These are phyloP conservation scores for Trichoderma arundinaceum DNA, from an alignment of 2,329 filamentous ascomycete genomes.

Conservation along the genomic window DNA sequence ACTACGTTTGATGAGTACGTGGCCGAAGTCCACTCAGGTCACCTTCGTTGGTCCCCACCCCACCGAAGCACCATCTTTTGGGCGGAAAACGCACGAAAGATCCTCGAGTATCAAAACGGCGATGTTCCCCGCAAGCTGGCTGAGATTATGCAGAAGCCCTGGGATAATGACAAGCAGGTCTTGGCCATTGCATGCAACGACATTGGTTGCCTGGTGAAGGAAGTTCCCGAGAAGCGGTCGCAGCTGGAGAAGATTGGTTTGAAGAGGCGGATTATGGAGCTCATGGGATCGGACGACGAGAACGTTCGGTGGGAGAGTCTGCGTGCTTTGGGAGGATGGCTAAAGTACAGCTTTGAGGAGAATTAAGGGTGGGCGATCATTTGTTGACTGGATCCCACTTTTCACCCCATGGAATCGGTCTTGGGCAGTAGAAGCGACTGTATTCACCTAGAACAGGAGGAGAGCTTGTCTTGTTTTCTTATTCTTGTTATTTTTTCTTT, in stretches of 20 bases:
- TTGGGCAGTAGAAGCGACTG: constrained; percentile 12
- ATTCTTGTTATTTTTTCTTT: constrained; percentile 15
- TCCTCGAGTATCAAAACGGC: constrained; percentile 82
- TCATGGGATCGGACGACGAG: constrained; percentile 90
- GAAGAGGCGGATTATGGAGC: constrained; percentile 87
- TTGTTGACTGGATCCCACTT: not conserved
- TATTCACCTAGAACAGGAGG: constrained; percentile 9
- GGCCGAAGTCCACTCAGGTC: constrained; percentile 82
- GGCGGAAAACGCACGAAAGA: constrained; percentile 87
- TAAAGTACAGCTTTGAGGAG: constrained; percentile 67
- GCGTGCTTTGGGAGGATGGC: constrained; percentile 73
- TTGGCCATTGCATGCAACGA: constrained; percentile 93
- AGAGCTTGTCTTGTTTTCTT: constrained; percentile 9
- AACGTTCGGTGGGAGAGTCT: constrained; percentile 91
- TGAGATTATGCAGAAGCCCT: constrained; percentile 78
- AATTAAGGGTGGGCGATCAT: constrained; percentile 33
- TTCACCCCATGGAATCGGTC: constrained; percentile 4
- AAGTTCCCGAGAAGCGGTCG: constrained; percentile 81
- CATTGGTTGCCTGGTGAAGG: constrained; percentile 84
- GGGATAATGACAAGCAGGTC: constrained; percentile 83
- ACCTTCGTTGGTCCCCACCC: constrained; percentile 90
- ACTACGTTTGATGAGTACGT: constrained; percentile 88
- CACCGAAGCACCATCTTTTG: constrained; percentile 88
- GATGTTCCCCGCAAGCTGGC: constrained; percentile 79
- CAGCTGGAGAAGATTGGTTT: constrained; percentile 83